Conservation (phyloP, 208 protist species). For the Leishmania guyanensis region DNA sequence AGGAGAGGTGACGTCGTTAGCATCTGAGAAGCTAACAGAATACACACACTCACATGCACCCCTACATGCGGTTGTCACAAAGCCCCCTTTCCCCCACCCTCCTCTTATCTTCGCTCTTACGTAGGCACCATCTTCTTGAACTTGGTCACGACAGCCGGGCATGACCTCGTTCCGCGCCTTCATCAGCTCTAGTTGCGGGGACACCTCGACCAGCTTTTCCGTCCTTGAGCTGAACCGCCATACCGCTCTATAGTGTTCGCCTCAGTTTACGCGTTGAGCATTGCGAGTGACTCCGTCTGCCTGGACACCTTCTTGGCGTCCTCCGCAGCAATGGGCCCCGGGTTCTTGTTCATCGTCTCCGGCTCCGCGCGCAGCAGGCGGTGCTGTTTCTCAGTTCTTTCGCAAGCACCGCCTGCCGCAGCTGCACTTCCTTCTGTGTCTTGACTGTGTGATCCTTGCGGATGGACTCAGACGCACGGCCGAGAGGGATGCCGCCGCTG, state of each 20-base stretch:
- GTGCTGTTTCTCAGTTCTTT: constrained; percentile 13
- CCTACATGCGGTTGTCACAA: too few species aligned
- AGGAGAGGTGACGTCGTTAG: background rate
- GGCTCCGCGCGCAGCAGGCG: constrained; percentile 19
- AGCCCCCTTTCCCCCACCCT: background rate
- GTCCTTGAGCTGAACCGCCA: constrained; percentile 16
- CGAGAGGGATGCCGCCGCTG: constrained; percentile 27
- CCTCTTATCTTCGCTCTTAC: background rate
- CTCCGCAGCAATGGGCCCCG: constrained; percentile 13
- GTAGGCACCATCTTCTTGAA: background rate
- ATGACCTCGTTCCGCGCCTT: constrained; percentile 13
- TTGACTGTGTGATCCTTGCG: constrained; percentile 30
- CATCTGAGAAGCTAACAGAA: background rate
- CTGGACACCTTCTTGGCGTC: background rate
- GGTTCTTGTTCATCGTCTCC: constrained; percentile 8
- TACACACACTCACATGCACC: background rate
- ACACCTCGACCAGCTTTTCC: constrained; percentile 7
- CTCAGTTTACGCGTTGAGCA: background rate
- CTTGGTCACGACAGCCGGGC: background rate
- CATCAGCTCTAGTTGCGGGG: constrained; percentile 8
- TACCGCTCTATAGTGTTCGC: constrained; percentile 3
- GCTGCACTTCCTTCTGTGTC: constrained; percentile 7
- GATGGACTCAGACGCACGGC: constrained; percentile 42
- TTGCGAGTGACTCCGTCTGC: background rate
- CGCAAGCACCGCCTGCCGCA: constrained; percentile 20